A percentile compares a stretch with the other conserved stretches of the same genome.
These are phyloP conservation scores for Pterulicium gracile DNA, from an alignment of 1,284 basidiomycete genomes.

Conservation along the genomic window DNA sequence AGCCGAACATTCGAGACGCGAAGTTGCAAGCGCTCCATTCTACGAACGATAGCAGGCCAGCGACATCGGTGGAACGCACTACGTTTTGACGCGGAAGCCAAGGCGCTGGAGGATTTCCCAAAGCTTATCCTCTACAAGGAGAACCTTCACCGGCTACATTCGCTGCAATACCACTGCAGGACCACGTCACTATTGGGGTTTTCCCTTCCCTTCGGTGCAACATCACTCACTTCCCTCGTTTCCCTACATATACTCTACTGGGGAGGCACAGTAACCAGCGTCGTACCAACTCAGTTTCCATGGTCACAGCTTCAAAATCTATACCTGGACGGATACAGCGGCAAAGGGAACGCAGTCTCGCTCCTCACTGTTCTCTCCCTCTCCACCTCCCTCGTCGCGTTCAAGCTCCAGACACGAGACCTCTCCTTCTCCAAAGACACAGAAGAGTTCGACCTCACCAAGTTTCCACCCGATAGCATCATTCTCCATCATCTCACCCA, in stretches of 20 bases:
- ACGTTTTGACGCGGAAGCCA: background rate
- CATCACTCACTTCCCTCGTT: background rate
- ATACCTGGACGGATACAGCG: background rate
- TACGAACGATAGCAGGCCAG: background rate
- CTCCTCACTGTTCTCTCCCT: background rate
- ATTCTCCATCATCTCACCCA: background rate
- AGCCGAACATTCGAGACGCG: background rate
- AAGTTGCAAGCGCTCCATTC: background rate
- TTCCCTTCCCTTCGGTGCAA: background rate
- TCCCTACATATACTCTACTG: background rate
- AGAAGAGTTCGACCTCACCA: background rate
- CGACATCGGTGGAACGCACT: background rate
- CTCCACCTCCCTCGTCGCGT: background rate
- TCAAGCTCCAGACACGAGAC: background rate
- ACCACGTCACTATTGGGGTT: background rate
- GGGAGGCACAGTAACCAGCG: background rate
- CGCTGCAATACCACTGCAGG: background rate
- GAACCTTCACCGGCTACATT: background rate
- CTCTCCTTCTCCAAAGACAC: background rate
- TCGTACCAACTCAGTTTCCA: background rate
- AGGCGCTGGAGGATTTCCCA: background rate
- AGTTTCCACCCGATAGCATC: background rate
- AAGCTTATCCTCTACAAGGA: background rate
- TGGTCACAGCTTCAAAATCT: background rate
- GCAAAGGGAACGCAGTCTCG: background rate